Evolutionary conservation across 805 yeast species (phyloP).

Genomic region (Teunomyces barrocoloradensis): DNA sequence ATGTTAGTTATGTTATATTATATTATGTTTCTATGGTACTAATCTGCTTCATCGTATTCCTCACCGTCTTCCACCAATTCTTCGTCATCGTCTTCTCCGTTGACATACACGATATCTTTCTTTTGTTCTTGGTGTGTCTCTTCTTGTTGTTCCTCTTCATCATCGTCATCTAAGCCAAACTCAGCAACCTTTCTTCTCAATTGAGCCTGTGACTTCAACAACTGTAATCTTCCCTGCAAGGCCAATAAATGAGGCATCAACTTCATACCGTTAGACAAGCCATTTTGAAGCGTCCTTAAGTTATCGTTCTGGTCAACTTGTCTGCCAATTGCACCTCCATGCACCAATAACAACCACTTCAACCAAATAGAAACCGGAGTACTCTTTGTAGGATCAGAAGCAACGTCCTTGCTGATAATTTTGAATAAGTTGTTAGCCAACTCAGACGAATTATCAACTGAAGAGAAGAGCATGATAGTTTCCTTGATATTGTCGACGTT

Average conservation of each 20-base stretch:
- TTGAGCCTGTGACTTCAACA: slow-evolving; percentile 71
- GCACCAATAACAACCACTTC: slow-evolving; percentile 71
- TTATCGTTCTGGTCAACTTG: slow-evolving; percentile 52
- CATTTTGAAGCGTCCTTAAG: slow-evolving; percentile 54
- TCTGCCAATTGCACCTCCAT: slow-evolving; percentile 61
- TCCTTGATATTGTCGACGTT: slow-evolving; percentile 31
- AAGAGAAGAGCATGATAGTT: slow-evolving; percentile 34
- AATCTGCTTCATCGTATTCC: slow-evolving; percentile 43
- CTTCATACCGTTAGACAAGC: slow-evolving; percentile 54
- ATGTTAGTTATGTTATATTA: not conserved
- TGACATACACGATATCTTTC: slow-evolving; percentile 34
- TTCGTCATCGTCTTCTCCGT: slow-evolving; percentile 40
- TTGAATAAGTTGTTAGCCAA: slow-evolving; percentile 24
- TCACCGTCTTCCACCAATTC: slow-evolving; percentile 14
- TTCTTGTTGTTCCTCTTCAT: slow-evolving; percentile 15
- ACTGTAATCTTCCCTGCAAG: slow-evolving; percentile 80
- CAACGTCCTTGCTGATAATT: slow-evolving; percentile 25
- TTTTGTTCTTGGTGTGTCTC: slow-evolving; percentile 16
- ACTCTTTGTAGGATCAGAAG: slow-evolving; percentile 26
- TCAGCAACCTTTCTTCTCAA: slow-evolving; percentile 44
- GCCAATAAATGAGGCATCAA: slow-evolving; percentile 68
- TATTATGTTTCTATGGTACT: slow-evolving; percentile 25
- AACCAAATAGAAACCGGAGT: slow-evolving; percentile 58
- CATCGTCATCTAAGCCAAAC: slow-evolving; percentile 13
- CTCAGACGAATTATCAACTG: slow-evolving; percentile 26